Evolutionary conservation across 306 rosid genomes (phyloP), one percentile per base, ranked within the genome.

Genomic region (Elaeagnus macrophylla): DNA sequence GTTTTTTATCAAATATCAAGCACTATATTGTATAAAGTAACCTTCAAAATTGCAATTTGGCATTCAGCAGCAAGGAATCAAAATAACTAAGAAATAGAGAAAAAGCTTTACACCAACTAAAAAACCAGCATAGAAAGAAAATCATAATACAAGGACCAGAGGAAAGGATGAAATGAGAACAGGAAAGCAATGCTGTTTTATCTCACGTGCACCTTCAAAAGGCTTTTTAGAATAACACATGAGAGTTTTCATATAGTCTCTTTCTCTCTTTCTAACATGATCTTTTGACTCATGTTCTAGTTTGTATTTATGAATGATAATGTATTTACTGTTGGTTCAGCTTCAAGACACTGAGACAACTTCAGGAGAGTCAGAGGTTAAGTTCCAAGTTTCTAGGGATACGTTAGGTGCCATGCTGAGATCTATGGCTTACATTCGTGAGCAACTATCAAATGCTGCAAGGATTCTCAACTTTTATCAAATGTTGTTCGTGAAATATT

Each of bases 401-500:
- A 88, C 97, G 48, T 75, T 91, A 67, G 89, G 85, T 45, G 97
- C 97, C 53, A 86, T 91, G 84, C 78, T 86, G 36, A 84, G 95
- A 72, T 91, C 96, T 67, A 91, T 91, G 95, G 81, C 95, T 51
- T 91, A 91, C 68, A 91, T 84, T 53, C 96, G 95, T 0, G 93
- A 91, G 83, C 97, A 90, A 79, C 94, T 90, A 66, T 81, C 94
- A 57, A 61, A 58, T 65, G 56, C 74, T 57, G 91, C 86, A 81
- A 86, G 94, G 58, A 50, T 73, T 61, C 53, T 65, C 46, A 14
- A 55, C 32, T 25, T 25, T 25, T 25, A 25, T 25, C 32, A 25
- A 25, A 25, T 25, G 4, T 25, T 3, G 32, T 25, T 59, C 32
- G 50, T 7, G 12, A 56, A 36, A 8, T 17, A 6, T 12, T 45